Evolutionary conservation across 257 asterid species (phyloP), one percentile per base, ranked within the genome.

Genomic region (Solanum peruvianum): DNA sequence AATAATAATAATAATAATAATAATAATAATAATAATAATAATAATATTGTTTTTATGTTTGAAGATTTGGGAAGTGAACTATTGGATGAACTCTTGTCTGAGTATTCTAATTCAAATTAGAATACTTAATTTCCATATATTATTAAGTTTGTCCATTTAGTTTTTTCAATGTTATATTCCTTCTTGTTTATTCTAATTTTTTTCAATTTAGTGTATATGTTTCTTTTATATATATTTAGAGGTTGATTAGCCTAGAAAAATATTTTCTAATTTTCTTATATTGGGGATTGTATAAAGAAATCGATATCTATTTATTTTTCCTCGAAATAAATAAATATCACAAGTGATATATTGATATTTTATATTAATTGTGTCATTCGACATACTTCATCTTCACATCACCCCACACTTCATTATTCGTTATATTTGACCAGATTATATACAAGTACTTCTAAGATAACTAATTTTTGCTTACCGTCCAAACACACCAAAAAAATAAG

Each of bases 61-160:
- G 86, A 89, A 72, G 92, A 91, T 70, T 85, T 89, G 91, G 93
- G 93, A 78, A 82, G 91, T 82, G 89, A 89, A 76, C 87, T 86
- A 12, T 84, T 91, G 18, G 93, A 91, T 37, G 88, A 89, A 66
- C 87, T 88, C 2, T 86, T 88, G 66, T 27, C 84, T 78, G 84
- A 45, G 66, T 45, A 78, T 78, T 78, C 84, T 27, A 78, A n/a
- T 12, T 41, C 37, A 23, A n/a, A 76, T 45, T 78, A 78, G 66
- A 71, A 9, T 35, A 35, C 66, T 47, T 21, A 27, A 45, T 78
- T 78, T 78, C 25, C 42, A 14, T 52, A 78, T 45, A 25, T 37
- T 27, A 27, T 78, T 78, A 25, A 9, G 41, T 44, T 77, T 44
- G 16, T 76, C 23, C 35, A 76, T 20, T 41, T 75, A 39, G 44